Percentiles rank a stretch among this genome's conserved stretches.
Evolutionary conservation across 2,329 filamentous ascomycete species (phyloP).

Genomic region (Cryphonectria nitschkei): DNA sequence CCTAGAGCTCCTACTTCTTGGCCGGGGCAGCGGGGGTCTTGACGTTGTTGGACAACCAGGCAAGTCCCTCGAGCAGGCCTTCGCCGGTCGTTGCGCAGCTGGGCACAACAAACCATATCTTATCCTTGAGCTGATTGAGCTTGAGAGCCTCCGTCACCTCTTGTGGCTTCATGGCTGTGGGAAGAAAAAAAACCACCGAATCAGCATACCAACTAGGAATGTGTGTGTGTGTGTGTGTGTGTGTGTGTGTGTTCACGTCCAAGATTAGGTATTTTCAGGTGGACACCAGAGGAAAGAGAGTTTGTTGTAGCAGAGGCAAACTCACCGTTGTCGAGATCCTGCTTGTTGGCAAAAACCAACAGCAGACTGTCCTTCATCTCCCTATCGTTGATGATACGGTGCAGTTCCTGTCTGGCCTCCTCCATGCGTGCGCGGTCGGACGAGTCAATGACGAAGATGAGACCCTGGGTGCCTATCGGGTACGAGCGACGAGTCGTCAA

Average conservation of each 20-base stretch:
- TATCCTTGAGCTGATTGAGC: constrained; percentile 77
- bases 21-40: constrained; percentile 63
- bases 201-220: constrained; percentile 11
- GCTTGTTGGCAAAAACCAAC: constrained; percentile 98
- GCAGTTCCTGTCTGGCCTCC: constrained; percentile 89
- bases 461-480: constrained; percentile 80
- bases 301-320: constrained; percentile 24
- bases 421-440: constrained; percentile 90
- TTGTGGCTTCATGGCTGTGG: constrained; percentile 75
- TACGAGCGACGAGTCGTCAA: not conserved
- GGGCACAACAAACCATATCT: constrained; percentile 83
- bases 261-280: not conserved
- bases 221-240: not conserved
- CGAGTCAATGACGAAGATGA: constrained; percentile 98
- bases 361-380: constrained; percentile 97
- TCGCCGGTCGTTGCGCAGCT: constrained; percentile 82
- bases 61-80: constrained; percentile 79
- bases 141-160: constrained; percentile 80
- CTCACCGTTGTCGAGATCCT: constrained; percentile 83
- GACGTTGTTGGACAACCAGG: constrained; percentile 84
- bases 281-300: not conserved
- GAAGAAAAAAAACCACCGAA: not conserved
- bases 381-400: constrained; percentile 96
- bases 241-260: not conserved
- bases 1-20: constrained; percentile 52